A percentile compares a stretch with the other conserved stretches of the same genome.
These are phyloP conservation scores for Aspergillus sclerotioniger DNA, from an alignment of 495 filamentous ascomycete genomes.

Conservation along the genomic window DNA sequence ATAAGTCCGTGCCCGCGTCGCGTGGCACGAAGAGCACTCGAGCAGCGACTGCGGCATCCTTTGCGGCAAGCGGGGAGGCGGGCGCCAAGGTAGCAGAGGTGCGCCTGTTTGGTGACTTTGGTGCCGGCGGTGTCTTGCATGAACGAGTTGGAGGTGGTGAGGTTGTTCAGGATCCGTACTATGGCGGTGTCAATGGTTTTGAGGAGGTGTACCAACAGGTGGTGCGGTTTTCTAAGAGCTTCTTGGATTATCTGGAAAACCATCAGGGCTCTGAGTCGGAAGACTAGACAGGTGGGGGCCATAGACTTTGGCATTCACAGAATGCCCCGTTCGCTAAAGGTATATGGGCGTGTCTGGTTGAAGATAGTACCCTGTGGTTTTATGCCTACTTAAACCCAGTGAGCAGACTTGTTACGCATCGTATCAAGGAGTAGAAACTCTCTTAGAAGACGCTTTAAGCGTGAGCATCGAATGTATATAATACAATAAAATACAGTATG, in stretches of 20 bases:
- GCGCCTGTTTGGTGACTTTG: constrained; percentile 84
- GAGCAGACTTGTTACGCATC: background rate
- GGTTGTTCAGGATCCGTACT: constrained; percentile 88
- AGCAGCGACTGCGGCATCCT: constrained; percentile 26
- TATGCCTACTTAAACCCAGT: background rate
- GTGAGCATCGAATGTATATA: constrained; percentile 7
- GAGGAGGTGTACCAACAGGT: constrained; percentile 83
- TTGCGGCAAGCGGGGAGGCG: constrained; percentile 29
- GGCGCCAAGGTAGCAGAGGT: constrained; percentile 51
- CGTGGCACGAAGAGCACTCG: constrained; percentile 25
- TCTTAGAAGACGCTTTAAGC: background rate
- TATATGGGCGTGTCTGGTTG: background rate
- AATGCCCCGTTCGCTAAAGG: background rate
- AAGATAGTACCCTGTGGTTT: constrained; percentile 20
- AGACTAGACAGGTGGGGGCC: constrained; percentile 5
- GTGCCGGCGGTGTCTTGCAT: constrained; percentile 61
- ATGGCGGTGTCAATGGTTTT: constrained; percentile 80
- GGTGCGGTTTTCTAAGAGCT: constrained; percentile 72
- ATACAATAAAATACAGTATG: background rate
- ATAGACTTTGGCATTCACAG: background rate
- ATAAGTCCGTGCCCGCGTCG: constrained; percentile 26
- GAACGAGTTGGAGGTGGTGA: constrained; percentile 71
- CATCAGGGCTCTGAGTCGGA: constrained; percentile 8
- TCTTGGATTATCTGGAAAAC: constrained; percentile 54
- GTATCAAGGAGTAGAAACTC: constrained; percentile 3